Conservation (phyloP, 108 stramenopile genomes). For the Parietichytrium sp. region DNA sequence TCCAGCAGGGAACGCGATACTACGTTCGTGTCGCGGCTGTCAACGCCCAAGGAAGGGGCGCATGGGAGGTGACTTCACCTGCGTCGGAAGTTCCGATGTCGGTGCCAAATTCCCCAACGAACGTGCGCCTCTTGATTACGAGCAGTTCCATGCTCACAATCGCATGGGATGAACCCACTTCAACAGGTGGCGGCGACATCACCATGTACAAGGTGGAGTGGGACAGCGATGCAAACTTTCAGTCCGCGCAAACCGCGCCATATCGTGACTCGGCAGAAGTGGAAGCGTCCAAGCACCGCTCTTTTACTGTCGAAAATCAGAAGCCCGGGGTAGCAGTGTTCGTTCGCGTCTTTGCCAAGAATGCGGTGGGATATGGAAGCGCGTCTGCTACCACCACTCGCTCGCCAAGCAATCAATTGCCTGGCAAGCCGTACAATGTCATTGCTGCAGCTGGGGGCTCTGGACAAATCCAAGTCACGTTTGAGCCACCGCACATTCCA, state of each 20-base stretch:
- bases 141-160: slow-evolving; percentile 77
- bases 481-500: slow-evolving; percentile 70
- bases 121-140: slow-evolving; percentile 67
- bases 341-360: slow-evolving; percentile 69
- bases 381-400: slow-evolving; percentile 38
- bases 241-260: slow-evolving; percentile 55
- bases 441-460: slow-evolving; percentile 27
- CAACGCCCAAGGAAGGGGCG: slow-evolving; percentile 74
- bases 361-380: slow-evolving; percentile 59
- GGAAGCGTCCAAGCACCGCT: slow-evolving; percentile 45
- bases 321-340: slow-evolving; percentile 57
- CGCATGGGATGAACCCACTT: slow-evolving; percentile 57
- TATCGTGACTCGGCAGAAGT: slow-evolving; percentile 69
- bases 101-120: slow-evolving; percentile 65
- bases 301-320: slow-evolving; percentile 64
- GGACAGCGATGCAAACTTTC: slow-evolving; percentile 70
- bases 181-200: slow-evolving; percentile 73
- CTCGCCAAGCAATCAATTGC: slow-evolving; percentile 62
- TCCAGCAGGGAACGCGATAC: slow-evolving; percentile 65
- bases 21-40: slow-evolving; percentile 73
- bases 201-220: slow-evolving; percentile 72
- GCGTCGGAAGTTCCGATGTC: slow-evolving; percentile 69
- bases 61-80: slow-evolving; percentile 66
- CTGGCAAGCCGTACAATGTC: slow-evolving; percentile 57
- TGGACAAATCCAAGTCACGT: slow-evolving; percentile 61